Percentiles rank a stretch among this genome's conserved stretches.
phyloP scores from a whole-genome alignment of 2,329 filamentous ascomycete species.

The Magnaporthales sp. region DNA sequence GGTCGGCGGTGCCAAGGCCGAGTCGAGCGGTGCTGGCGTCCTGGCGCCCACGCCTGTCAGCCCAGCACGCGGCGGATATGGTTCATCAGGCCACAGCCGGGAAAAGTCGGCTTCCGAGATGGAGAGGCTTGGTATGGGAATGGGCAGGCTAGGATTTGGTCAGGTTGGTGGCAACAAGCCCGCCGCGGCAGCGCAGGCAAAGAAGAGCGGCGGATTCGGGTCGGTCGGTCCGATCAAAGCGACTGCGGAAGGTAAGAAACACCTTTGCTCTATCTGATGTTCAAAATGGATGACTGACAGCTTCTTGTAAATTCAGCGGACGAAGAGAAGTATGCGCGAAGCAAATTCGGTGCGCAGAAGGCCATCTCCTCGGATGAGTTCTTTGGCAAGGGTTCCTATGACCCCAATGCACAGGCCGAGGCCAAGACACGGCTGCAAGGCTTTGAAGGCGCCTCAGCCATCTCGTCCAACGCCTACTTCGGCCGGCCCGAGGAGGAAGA shows the following conservation, averaged over 20 bases:
- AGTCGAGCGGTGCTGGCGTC: conserved; percentile 28
- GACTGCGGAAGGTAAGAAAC: conserved; percentile 50
- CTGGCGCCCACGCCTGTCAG: conserved; percentile 67
- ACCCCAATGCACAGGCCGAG: conserved; percentile 71
- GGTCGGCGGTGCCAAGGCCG: conserved; percentile 31
- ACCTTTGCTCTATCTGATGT: background rate
- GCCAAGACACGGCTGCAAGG: conserved; percentile 81
- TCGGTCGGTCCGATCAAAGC: conserved; percentile 70
- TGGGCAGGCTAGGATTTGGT: conserved; percentile 78
- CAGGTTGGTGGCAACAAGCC: conserved; percentile 62
- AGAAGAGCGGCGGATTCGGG: conserved; percentile 79
- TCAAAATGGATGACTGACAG: background rate
- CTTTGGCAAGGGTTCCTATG: conserved; percentile 84
- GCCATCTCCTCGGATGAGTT: conserved; percentile 97
- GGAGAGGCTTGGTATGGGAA: conserved; percentile 83
- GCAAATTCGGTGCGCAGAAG: conserved; percentile 88
- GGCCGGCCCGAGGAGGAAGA: conserved; percentile 75
- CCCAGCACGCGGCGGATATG: conserved; percentile 53
- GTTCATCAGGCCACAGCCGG: conserved; percentile 43
- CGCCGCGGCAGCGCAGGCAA: conserved; percentile 49
- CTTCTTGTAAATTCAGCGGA: conserved; percentile 46
- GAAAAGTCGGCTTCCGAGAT: conserved; percentile 68
- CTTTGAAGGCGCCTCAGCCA: conserved; percentile 85
- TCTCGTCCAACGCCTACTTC: conserved; percentile 97
- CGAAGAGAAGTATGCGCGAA: conserved; percentile 71